A percentile compares a stretch with the other conserved stretches of the same genome.
phyloP scores from a whole-genome alignment of 2,329 filamentous ascomycete genomes.

The Beauveria asiatica region DNA sequence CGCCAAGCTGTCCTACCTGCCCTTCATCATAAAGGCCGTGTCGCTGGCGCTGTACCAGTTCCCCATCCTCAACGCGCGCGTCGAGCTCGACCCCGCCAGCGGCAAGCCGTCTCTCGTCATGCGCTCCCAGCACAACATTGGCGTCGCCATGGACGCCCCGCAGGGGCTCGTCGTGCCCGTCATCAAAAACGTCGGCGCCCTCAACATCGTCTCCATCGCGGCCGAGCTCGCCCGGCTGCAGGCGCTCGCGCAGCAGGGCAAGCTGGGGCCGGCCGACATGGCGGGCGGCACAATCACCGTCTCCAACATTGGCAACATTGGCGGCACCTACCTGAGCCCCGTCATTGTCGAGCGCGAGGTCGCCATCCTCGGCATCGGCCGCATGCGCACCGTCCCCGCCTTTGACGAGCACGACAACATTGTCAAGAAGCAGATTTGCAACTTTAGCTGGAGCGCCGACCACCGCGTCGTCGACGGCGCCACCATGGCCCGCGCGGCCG shows the following conservation, averaged over 20 bases:
- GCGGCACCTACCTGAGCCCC: conserved; percentile 83
- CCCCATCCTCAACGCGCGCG: conserved; percentile 78
- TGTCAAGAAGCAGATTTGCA: conserved; percentile 69
- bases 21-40: conserved; percentile 93
- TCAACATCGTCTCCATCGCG: conserved; percentile 72
- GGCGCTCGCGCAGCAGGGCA: conserved; percentile 62
- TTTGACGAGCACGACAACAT: conserved; percentile 57
- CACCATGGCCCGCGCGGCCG: conserved; percentile 85
- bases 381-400: conserved; percentile 70
- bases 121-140: conserved; percentile 86
- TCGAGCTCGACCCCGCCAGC: conserved; percentile 48
- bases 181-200: conserved; percentile 69
- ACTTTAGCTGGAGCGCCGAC: conserved; percentile 95
- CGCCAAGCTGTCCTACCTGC: conserved; percentile 75
- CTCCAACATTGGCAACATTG: conserved; percentile 93
- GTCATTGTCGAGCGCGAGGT: conserved; percentile 88
- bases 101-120: conserved; percentile 67
- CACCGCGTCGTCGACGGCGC: conserved; percentile 92
- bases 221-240: conserved; percentile 68
- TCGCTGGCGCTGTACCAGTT: conserved; percentile 75
- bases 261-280: conserved; percentile 66
- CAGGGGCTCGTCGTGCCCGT: conserved; percentile 84
- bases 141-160: conserved; percentile 91
- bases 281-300: conserved; percentile 86
- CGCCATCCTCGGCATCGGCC: conserved; percentile 82